Percentiles rank a stretch among this genome's conserved stretches.
phyloP scores from a whole-genome alignment of 768 basidiomycete genomes.

The Butyriboletus loyo region DNA sequence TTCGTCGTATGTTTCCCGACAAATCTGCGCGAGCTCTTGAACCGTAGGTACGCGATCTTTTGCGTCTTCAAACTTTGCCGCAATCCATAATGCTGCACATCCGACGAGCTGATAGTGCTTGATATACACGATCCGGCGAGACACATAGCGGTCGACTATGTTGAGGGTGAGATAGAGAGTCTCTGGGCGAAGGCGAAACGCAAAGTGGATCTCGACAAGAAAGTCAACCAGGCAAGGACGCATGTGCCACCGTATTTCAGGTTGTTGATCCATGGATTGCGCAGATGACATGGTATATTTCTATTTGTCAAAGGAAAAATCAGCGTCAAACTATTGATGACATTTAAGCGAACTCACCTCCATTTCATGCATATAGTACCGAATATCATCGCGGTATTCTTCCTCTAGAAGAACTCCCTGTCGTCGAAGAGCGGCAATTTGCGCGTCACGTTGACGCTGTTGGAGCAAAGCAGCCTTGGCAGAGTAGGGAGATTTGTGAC shows the following conservation, averaged over 20 bases:
- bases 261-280: slow-evolving; percentile 98
- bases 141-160: slow-evolving; percentile 98
- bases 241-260: slow-evolving; percentile 99
- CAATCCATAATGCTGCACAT: slow-evolving; percentile 98
- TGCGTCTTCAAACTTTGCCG: slow-evolving; percentile 98
- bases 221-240: slow-evolving; percentile 98
- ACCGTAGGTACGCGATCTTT: slow-evolving; percentile 98
- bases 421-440: slow-evolving; percentile 63
- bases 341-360: slow-evolving; percentile 59
- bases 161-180: slow-evolving; percentile 98
- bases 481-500: slow-evolving; percentile 63
- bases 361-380: slow-evolving; percentile 95
- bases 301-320: slow-evolving; percentile 38
- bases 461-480: slow-evolving; percentile 57
- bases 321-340: slow-evolving; percentile 1
- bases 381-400: slow-evolving; percentile 93
- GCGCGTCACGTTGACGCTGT: slow-evolving; percentile 67
- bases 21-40: slow-evolving; percentile 90
- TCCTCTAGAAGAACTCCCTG: slow-evolving; percentile 85
- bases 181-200: slow-evolving; percentile 96
- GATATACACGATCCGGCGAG: slow-evolving; percentile 96
- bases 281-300: slow-evolving; percentile 85
- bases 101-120: slow-evolving; percentile 99
- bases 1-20: slow-evolving; percentile 95
- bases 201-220: slow-evolving; percentile 97